These are phyloP conservation scores for Lantana camara DNA, from an alignment of 257 asterid species.

Conservation along the genomic window DNA sequence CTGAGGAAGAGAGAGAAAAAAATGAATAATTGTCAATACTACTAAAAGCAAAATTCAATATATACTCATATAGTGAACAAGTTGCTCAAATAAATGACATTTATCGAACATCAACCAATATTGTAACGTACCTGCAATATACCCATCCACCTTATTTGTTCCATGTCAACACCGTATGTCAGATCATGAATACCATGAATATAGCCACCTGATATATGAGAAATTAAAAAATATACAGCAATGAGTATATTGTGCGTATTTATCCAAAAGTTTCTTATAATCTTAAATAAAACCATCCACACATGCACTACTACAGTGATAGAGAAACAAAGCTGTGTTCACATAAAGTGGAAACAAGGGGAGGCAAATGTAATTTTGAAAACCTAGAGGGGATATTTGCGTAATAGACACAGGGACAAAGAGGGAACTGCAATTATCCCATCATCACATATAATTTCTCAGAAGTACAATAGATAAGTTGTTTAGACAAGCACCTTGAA, in stretches of 20 bases:
- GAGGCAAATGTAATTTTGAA: too few relatives aligned
- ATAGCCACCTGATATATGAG: conserved; percentile 54
- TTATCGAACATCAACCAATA: not conserved
- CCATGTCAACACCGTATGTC: conserved; percentile 64
- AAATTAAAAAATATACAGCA: conserved; percentile 1
- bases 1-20: conserved; percentile 27
- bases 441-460: conserved; percentile 10
- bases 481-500: conserved; percentile 56
- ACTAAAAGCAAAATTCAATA: not conserved
- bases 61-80: not conserved
- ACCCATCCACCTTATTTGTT: conserved; percentile 69
- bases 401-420: too few relatives aligned
- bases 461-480: conserved; percentile 2
- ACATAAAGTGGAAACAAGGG: too few relatives aligned
- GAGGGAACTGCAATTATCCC: not conserved
- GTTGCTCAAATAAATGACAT: not conserved
- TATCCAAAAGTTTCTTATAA: too few relatives aligned
- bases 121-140: conserved; percentile 55
- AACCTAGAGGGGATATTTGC: too few relatives aligned
- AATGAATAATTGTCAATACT: not conserved
- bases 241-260: too few relatives aligned
- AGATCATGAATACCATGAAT: conserved; percentile 56
- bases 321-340: too few relatives aligned
- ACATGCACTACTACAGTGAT: too few relatives aligned
- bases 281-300: too few relatives aligned